These are phyloP conservation scores for Alternaria brassicicola DNA, from an alignment of 2,329 filamentous ascomycete genomes.

Conservation along the genomic window DNA sequence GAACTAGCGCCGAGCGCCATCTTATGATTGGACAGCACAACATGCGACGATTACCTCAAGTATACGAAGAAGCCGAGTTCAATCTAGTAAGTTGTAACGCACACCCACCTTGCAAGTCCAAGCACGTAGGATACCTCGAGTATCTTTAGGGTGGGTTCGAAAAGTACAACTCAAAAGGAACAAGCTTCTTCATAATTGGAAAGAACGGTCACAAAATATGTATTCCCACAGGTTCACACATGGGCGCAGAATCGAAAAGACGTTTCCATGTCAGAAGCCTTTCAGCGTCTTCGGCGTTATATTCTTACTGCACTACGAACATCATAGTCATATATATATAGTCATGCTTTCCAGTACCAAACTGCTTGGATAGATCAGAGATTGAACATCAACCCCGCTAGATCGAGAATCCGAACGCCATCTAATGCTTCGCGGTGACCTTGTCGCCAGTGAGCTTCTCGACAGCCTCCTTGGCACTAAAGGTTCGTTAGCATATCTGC, in stretches of 20 bases:
- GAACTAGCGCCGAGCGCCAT: constrained; percentile 7
- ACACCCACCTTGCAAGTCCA: neutral
- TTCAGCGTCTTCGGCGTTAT: constrained; percentile 12
- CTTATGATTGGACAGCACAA: neutral
- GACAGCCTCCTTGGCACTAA: constrained; percentile 68
- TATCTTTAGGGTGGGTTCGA: neutral
- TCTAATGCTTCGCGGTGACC: constrained; percentile 70
- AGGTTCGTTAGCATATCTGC: constrained; percentile 29
- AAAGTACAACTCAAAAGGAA: neutral
- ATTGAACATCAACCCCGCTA: constrained; percentile 8
- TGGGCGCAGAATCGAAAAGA: neutral
- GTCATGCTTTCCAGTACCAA: neutral
- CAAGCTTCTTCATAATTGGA: neutral
- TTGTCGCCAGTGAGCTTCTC: constrained; percentile 68
- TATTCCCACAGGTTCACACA: neutral
- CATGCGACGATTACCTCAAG: neutral
- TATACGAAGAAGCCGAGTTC: neutral
- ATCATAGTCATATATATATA: neutral
- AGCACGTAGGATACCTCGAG: neutral
- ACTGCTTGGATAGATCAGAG: constrained; percentile 5
- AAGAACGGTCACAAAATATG: neutral
- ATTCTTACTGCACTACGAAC: constrained; percentile 10
- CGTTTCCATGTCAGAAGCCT: neutral
- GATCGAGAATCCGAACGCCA: constrained; percentile 26
- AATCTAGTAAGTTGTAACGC: neutral